Evolutionary conservation across 495 filamentous ascomycete species (phyloP).

Genomic region (Talaromyces proteolyticus): DNA sequence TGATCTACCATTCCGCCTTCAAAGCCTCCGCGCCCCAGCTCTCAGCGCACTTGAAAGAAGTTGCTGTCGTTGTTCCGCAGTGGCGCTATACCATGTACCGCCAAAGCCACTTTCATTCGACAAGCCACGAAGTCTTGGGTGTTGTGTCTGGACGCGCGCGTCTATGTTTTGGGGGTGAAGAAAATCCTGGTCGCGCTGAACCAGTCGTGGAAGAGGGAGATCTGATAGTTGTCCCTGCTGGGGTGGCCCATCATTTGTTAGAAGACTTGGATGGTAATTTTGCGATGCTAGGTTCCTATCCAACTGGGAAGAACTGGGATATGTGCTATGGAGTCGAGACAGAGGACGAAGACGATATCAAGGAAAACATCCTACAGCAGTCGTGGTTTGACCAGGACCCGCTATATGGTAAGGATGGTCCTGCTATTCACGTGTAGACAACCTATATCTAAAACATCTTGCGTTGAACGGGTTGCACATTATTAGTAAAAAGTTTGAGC

Average conservation of each 20-base stretch:
- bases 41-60: slow-evolving; percentile 41
- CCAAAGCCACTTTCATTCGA: slow-evolving; percentile 60
- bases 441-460: neutral
- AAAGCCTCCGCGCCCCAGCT: slow-evolving; percentile 38
- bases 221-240: slow-evolving; percentile 61
- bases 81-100: slow-evolving; percentile 66
- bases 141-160: slow-evolving; percentile 51
- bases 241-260: slow-evolving; percentile 57
- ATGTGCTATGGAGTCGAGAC: slow-evolving; percentile 59
- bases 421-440: slow-evolving; percentile 31
- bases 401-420: slow-evolving; percentile 52
- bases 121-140: slow-evolving; percentile 60
- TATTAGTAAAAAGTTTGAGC: no score
- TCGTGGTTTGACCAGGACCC: slow-evolving; percentile 56
- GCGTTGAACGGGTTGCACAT: no score
- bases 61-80: slow-evolving; percentile 53
- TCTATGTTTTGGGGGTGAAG: slow-evolving; percentile 63
- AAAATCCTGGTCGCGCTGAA: slow-evolving; percentile 53
- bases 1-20: slow-evolving; percentile 56
- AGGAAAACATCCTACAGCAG: slow-evolving; percentile 36
- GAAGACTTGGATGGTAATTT: slow-evolving; percentile 50
- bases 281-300: slow-evolving; percentile 64
- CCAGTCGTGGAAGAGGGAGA: slow-evolving; percentile 51
- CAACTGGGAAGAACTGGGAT: slow-evolving; percentile 51
- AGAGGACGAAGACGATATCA: slow-evolving; percentile 44